A percentile compares a stretch with the other conserved stretches of the same genome.
These are phyloP conservation scores for Ceratobasidium sp. DNA, from an alignment of 1,284 basidiomycete genomes.

Conservation along the genomic window DNA sequence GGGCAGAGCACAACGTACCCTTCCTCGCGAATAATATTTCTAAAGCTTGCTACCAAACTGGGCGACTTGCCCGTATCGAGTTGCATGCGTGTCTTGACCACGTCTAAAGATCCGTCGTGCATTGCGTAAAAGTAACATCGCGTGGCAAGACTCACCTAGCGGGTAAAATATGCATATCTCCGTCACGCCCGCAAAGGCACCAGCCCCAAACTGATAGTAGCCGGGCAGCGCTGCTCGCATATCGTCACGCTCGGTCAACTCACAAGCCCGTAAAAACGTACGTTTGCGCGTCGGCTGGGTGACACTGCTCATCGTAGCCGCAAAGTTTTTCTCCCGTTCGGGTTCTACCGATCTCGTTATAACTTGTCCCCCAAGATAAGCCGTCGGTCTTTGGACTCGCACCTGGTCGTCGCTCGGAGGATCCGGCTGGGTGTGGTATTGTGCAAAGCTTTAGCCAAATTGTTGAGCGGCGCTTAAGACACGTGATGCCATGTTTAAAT, in stretches of 20 bases:
- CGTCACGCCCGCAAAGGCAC: conserved; percentile 87
- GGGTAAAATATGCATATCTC: conserved; percentile 96
- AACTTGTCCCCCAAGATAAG: not conserved
- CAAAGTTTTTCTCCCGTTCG: not conserved
- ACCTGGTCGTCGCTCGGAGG: not conserved
- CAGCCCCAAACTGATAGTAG: conserved; percentile 88
- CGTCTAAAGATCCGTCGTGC: conserved; percentile 46
- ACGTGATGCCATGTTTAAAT: conserved; percentile 3
- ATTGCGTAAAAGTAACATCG: conserved; percentile 52
- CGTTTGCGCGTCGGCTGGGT: conserved; percentile 34
- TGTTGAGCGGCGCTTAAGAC: not conserved
- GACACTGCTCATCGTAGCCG: conserved; percentile 14
- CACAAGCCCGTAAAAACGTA: not conserved
- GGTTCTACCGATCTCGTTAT: not conserved
- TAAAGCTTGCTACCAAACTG: conserved; percentile 85
- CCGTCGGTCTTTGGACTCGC: conserved; percentile 18
- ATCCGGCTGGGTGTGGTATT: not conserved
- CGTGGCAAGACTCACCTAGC: conserved; percentile 71
- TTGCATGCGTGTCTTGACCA: conserved; percentile 99
- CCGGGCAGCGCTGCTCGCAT: conserved; percentile 78
- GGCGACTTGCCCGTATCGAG: conserved; percentile 85
- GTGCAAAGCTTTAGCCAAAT: not conserved
- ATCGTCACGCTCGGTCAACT: not conserved
- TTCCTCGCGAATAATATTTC: conserved; percentile 83
- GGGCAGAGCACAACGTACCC: conserved; percentile 68